Conservation (phyloP, 1,284 basidiomycete species). For the Moesziomyces antarcticus region DNA sequence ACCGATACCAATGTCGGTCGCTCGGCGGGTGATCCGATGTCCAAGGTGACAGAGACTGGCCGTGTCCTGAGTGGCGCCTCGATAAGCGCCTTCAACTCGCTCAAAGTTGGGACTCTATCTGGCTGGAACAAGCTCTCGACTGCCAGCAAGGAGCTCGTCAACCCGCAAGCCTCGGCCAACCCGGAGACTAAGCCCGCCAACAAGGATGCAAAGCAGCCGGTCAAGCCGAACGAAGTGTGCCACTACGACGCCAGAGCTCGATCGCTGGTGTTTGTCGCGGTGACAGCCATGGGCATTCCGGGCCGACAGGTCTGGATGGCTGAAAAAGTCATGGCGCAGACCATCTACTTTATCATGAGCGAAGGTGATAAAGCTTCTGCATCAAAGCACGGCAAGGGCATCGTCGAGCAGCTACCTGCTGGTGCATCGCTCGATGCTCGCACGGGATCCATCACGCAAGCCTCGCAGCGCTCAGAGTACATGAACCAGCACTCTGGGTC, state of each 20-base stretch:
- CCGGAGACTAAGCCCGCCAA: background rate
- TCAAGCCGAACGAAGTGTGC: slow-evolving; percentile 61
- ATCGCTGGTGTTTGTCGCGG: slow-evolving; percentile 58
- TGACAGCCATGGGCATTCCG: slow-evolving; percentile 51
- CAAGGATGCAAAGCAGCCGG: slow-evolving; percentile 25
- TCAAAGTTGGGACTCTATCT: slow-evolving; percentile 35
- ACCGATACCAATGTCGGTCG: background rate
- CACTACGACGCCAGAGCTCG: slow-evolving; percentile 61
- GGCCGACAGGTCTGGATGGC: slow-evolving; percentile 50
- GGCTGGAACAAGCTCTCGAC: slow-evolving; percentile 44
- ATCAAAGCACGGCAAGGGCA: slow-evolving; percentile 48
- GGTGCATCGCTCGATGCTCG: slow-evolving; percentile 42
- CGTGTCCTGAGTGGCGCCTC: slow-evolving; percentile 29
- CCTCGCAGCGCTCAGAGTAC: slow-evolving; percentile 49
- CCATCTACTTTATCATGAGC: slow-evolving; percentile 60
- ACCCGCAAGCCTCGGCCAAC: slow-evolving; percentile 4
- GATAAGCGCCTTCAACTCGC: slow-evolving; percentile 36
- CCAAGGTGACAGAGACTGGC: slow-evolving; percentile 27
- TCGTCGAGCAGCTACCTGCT: slow-evolving; percentile 41
- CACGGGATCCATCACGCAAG: slow-evolving; percentile 33
- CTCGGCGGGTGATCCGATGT: slow-evolving; percentile 12
- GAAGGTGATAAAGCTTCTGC: slow-evolving; percentile 46
- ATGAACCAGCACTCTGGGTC: slow-evolving; percentile 57
- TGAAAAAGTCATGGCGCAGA: slow-evolving; percentile 60
- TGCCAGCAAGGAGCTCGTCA: slow-evolving; percentile 37